Base-by-base conservation (phyloP, 1,284 basidiomycete species). In the Uromyces viciae-fabae region DNA sequence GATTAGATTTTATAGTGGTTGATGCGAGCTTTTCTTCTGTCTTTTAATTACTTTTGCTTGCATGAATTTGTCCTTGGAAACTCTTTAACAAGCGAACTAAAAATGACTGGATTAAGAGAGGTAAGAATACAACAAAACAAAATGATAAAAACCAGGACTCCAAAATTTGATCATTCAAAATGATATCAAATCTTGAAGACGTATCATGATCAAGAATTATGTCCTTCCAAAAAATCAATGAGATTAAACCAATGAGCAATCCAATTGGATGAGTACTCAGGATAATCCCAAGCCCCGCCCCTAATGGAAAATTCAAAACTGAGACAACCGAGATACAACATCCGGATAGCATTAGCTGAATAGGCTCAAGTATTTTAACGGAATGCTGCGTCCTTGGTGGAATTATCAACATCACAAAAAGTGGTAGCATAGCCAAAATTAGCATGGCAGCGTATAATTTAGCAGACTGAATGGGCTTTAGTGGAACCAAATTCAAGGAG, bases 91-190 rank as follows among this genome's bases (percentile, higher is more conserved):
- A 43, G 11, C 56, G 36, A 22, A 75, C 56, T 17, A 75, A 38
- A 3, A 60, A 15, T 7, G 73, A 62, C 62, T 75, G 73, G 17
- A 71, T 28, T 22, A 56, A 56, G n/a, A 78, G 64, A n/a, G 76
- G 76, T 38, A 71, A 56, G 38, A 69, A 33, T 19, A 78, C 22
- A 14, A 69, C 14, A 17, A 71, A 31, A 36, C 52, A 14, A 54
- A 78, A 78, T 3, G 64, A 28, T 19, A 69, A 78, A 36, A 78
- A 25, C 76, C 76, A 78, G 60, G 42, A 22, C 1, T 54, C 49
- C 25, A 78, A 54, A 54, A 68, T 22, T 28, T 78, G 76, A 60
- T 78, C 76, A 38, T 69, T 43, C 17, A 78, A 19, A 31, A 78
- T 36, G 8, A 38, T 11, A 3, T n/a, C 5, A n/a, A 71, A 40